Conservation (phyloP, 2,329 filamentous ascomycete genomes). For the Pseudocercospora musae region DNA sequence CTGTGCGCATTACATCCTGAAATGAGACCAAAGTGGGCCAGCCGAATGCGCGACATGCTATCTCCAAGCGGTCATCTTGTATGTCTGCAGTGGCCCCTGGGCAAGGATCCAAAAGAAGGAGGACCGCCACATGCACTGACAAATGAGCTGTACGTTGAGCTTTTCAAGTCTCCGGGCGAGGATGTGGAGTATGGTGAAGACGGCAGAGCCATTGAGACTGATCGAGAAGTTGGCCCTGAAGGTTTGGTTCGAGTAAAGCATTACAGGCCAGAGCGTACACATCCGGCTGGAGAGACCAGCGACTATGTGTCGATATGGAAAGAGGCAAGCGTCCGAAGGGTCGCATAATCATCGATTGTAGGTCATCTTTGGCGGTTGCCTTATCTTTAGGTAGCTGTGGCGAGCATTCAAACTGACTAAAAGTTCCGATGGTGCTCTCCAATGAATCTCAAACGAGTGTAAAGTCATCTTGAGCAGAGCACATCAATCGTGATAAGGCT, state of each 20-base stretch:
- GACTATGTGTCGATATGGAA: slow-evolving; percentile 52
- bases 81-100: slow-evolving; percentile 73
- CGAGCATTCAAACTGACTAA: too few species aligned
- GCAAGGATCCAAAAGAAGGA: slow-evolving; percentile 61
- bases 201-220: slow-evolving; percentile 36
- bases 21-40: slow-evolving; percentile 57
- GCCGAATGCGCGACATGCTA: slow-evolving; percentile 54
- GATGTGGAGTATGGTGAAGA: slow-evolving; percentile 60
- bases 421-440: too few species aligned
- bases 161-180: slow-evolving; percentile 67
- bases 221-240: slow-evolving; percentile 44
- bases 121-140: slow-evolving; percentile 73
- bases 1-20: slow-evolving; percentile 57
- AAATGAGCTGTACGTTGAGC: slow-evolving; percentile 66
- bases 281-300: slow-evolving; percentile 52
- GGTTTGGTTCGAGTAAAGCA: slow-evolving; percentile 48
- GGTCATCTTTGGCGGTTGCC: too few species aligned
- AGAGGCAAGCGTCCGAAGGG: slow-evolving; percentile 25
- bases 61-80: slow-evolving; percentile 52
- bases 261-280: slow-evolving; percentile 56
- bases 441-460: too few species aligned
- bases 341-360: neutral
- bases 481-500: slow-evolving; percentile 16
- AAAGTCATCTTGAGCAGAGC: too few species aligned
- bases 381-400: too few species aligned